These are phyloP conservation scores for Lentinula aciculospora DNA, from an alignment of 768 basidiomycete genomes.

Conservation along the genomic window DNA sequence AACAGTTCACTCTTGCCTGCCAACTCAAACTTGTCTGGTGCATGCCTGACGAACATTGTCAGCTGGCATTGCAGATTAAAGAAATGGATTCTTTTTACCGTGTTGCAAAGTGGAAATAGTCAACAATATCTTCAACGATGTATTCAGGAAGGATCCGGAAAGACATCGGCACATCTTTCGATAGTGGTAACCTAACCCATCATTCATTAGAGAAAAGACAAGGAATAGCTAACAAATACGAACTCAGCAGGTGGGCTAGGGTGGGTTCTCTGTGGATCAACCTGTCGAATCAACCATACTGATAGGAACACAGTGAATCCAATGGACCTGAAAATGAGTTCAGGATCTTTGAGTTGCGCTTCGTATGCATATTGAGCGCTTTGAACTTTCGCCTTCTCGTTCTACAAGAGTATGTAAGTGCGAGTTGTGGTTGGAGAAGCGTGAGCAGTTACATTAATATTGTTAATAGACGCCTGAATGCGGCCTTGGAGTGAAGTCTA, in stretches of 20 bases:
- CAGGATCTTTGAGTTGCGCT: conserved; percentile 83
- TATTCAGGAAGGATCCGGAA: conserved; percentile 93
- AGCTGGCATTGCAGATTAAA: not conserved
- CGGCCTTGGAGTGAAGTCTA: conserved; percentile 73
- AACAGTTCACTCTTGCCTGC: conserved; percentile 84
- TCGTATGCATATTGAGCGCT: conserved; percentile 77
- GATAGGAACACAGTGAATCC: conserved; percentile 88
- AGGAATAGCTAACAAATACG: not conserved
- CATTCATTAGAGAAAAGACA: not conserved
- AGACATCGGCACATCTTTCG: conserved; percentile 74
- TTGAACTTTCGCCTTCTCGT: conserved; percentile 63
- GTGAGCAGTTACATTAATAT: conserved; percentile 36
- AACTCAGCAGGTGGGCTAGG: conserved; percentile 67
- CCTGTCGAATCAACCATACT: conserved; percentile 89
- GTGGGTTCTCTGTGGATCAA: conserved; percentile 75
- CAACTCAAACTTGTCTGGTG: conserved; percentile 77
- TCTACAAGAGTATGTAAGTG: conserved; percentile 29
- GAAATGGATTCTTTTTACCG: conserved; percentile 42
- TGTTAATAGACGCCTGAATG: conserved; percentile 70
- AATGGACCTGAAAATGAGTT: conserved; percentile 71
- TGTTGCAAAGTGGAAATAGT: conserved; percentile 79
- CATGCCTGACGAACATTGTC: conserved; percentile 18
- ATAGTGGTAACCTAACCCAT: conserved; percentile 69
- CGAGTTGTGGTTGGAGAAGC: not conserved
- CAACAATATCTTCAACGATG: conserved; percentile 88